Evolutionary conservation across 1,284 basidiomycete species (phyloP), one percentile per base, ranked within the genome.

Genomic region (Inonotus obliquus): DNA sequence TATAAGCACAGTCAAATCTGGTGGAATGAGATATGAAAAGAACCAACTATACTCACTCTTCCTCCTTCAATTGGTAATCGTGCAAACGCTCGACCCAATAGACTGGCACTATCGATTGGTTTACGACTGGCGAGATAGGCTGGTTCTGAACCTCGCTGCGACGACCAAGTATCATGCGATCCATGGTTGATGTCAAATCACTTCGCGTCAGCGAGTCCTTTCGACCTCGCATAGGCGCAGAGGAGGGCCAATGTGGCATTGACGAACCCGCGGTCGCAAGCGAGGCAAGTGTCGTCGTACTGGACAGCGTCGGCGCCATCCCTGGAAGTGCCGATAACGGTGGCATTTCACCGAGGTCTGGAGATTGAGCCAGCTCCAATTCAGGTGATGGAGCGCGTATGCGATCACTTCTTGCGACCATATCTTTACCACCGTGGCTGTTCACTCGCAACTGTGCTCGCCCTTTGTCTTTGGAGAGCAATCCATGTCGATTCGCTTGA

Each of bases 11-110:
- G 19, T 57, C 61, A 65, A 52, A 49, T 35, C 48, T 19, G 14
- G 62, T 9, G 39, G 45, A 10, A 55, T n/a, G n/a, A 25, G 2
- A 1, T 19, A 2, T 14, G 45, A 17, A 48, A 38, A 0, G 64
- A 56, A 27, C 63, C 68, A 37, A 68, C 54, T 21, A 41, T 13
- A 76, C 87, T 75, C 69, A 90, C 89, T 83, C 80, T 48, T 71
- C 69, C 48, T 73, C 72, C 0, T 76, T 67, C 7, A 86, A 76
- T 32, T 82, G 76, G 45, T 82, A 77, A 7, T 78, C 77, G 59
- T 77, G 74, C n/a, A 91, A 65, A 55, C 75, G 79, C 70, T 85
- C 83, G 69, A 87, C 81, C 84, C 85, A 91, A 67, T 84, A 85
- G 0, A 84, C 77, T 0, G 86, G 81, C 55, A 84, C 84, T 82